A percentile compares a stretch with the other conserved stretches of the same genome.
Conservation (phyloP, 805 yeast genomes). For the Lachancea lanzarotensis region DNA sequence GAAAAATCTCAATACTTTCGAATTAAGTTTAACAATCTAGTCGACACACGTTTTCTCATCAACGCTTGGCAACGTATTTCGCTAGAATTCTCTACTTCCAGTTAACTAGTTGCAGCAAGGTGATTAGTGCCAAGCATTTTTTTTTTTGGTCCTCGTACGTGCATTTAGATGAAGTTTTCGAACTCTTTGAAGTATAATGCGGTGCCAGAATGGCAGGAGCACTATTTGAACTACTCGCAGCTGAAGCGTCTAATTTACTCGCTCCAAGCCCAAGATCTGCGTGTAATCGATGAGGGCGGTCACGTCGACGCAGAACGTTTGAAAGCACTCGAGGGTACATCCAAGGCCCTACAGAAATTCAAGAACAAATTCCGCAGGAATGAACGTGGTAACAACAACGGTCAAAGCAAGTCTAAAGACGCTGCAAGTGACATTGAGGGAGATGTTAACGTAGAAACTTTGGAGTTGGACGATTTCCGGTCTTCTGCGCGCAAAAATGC, state of each 20-base stretch:
- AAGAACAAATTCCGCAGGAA: conserved; percentile 11
- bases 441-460: conserved; percentile 9
- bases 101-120: too few relatives aligned
- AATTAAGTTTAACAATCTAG: neutral
- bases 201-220: conserved; percentile 85
- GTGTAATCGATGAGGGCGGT: conserved; percentile 6
- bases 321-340: conserved; percentile 8
- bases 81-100: neutral
- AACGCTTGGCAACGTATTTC: neutral
- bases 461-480: conserved; percentile 10
- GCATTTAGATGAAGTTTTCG: conserved; percentile 53
- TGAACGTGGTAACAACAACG: neutral
- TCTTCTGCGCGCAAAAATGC: neutral
- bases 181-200: conserved; percentile 59
- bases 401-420: neutral
- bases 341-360: conserved; percentile 14
- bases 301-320: conserved; percentile 3
- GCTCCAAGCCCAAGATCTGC: conserved; percentile 39
- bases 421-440: conserved; percentile 1
- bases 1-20: neutral
- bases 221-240: conserved; percentile 63
- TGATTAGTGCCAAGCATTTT: too few relatives aligned
- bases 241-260: conserved; percentile 52
- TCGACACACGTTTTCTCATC: neutral
- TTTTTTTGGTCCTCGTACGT: neutral